These are phyloP conservation scores for Suhomyces kunorum DNA, from an alignment of 1,139 yeast species.

Conservation along the genomic window DNA sequence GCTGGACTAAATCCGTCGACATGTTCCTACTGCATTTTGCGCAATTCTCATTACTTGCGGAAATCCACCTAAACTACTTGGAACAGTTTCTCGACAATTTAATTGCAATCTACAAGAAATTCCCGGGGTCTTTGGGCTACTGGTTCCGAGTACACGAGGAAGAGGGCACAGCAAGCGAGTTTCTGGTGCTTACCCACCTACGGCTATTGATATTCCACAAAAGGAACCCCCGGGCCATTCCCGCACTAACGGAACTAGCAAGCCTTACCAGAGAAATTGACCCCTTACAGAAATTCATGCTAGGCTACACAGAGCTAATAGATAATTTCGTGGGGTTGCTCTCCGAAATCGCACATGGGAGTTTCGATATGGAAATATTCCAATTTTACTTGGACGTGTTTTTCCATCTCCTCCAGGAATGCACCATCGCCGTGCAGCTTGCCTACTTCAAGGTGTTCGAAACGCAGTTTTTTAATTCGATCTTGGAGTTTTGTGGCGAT, in stretches of 20 bases:
- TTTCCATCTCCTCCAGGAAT: background rate
- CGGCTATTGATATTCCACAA: background rate
- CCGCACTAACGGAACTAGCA: background rate
- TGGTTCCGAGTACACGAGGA: background rate
- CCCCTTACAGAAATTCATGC: background rate
- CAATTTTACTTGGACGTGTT: background rate
- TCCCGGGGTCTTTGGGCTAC: background rate
- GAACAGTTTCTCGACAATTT: background rate
- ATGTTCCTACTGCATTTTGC: too few species aligned
- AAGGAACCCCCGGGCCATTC: background rate
- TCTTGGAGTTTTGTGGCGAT: constrained; percentile 5
- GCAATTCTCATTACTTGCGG: background rate
- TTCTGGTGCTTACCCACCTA: background rate
- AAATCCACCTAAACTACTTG: background rate
- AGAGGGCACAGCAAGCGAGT: background rate
- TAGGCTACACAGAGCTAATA: background rate
- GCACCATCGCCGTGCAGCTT: background rate
- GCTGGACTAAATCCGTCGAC: background rate
- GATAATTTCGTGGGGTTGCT: background rate
- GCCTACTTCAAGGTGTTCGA: constrained; percentile 9
- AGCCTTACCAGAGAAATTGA: background rate
- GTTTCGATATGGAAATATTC: background rate
- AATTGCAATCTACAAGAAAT: background rate
- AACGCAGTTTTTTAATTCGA: constrained; percentile 3
- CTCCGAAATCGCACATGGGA: background rate